Evolutionary conservation across 768 basidiomycete genomes (phyloP), one percentile per base, ranked within the genome.

Genomic region (Boletus rex-veris): DNA sequence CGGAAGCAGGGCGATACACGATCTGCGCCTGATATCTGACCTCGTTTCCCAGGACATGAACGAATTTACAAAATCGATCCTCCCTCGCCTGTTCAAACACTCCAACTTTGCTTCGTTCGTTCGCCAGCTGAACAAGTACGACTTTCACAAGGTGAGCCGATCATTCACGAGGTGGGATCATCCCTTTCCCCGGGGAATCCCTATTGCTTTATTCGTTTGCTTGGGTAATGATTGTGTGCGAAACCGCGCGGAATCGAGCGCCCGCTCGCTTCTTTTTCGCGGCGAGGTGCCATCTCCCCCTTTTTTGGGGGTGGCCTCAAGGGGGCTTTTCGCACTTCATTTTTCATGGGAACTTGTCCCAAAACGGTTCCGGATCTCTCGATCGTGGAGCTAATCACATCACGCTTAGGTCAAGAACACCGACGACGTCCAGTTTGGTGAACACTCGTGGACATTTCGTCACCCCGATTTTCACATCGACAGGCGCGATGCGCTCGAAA

Each of bases 51-150:
- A 79, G 81, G 93, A 95, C 76, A 95, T 95, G 90, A 95, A 92
- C 73, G 92, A 93, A 63, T 96, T 96, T 73, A 94, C 93, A 36
- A 93, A 92, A 71, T 83, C 80, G 26, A 88, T 95, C 68, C 80
- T 96, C 8, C 92, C 92, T 7, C 86, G 88, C 36, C 85, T 93
- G 78, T 96, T 96, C 83, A 94, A 95, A 70, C 92, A 96, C 68
- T 92, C 89, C 7, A 96, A 96, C 66, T 96, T 96, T 70, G 92
- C 92, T 30, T 83, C 81, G 50, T 96, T 96, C 66, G 93, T 96
- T 6, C 81, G 92, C 10, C 93, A 96, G 70, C 77, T 96, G 33
- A 96, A 96, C 79, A 96, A 95, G 71, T 96, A 96, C 68, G 93
- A 95, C 72, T 96, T 96, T 61, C 93, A 95, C 78, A 96, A 96